These are phyloP conservation scores for Trypanosomatidae sp. DNA, from an alignment of 208 protist genomes.

Conservation along the genomic window DNA sequence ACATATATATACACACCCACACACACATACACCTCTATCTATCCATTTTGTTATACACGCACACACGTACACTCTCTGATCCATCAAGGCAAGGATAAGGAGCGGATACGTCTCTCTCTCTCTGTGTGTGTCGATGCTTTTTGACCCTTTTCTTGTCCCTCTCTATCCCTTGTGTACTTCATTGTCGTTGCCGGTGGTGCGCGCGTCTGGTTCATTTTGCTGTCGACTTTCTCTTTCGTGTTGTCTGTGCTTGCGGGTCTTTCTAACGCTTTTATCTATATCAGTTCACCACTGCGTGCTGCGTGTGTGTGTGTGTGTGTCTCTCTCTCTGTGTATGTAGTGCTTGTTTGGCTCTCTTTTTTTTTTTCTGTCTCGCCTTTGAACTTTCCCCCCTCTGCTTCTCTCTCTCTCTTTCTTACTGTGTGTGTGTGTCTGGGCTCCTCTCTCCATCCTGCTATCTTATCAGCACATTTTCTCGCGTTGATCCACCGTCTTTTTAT, in stretches of 20 bases:
- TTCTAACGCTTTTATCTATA: neutral
- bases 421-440: no score
- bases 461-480: neutral
- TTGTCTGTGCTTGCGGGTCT: neutral
- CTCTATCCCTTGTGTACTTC: conserved; percentile 6
- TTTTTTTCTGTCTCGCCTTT: conserved; percentile 7
- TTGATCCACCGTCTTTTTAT: neutral
- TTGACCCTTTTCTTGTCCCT: neutral
- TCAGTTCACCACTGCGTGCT: neutral
- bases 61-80: neutral
- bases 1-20: neutral
- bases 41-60: neutral
- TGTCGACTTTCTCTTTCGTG: neutral
- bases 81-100: neutral
- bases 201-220: neutral
- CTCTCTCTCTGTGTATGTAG: neutral
- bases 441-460: neutral
- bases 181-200: conserved; percentile 6
- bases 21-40: neutral
- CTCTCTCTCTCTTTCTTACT: neutral
- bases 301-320: neutral
- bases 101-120: no score
- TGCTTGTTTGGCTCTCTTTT: conserved; percentile 8
- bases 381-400: neutral
- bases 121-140: neutral